These are phyloP conservation scores for Agastache rugosa DNA, from an alignment of 257 asterid species.

Conservation along the genomic window DNA sequence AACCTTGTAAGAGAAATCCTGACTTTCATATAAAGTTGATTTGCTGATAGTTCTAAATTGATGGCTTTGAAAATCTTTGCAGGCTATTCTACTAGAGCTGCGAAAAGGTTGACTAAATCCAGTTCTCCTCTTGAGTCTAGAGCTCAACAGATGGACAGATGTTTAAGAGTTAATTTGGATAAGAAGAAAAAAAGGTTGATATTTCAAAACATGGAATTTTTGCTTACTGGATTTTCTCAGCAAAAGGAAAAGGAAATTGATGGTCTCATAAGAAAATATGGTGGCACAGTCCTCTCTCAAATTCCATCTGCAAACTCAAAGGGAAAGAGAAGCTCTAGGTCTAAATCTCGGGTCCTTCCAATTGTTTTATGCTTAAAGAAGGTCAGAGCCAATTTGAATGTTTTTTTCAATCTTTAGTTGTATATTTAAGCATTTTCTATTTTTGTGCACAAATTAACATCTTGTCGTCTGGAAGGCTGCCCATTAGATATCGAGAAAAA, in stretches of 20 bases:
- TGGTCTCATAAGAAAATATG: conserved; percentile 62
- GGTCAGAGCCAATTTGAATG: conserved; percentile 47
- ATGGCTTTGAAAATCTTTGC: conserved; percentile 40
- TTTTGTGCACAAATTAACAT: conserved; percentile 14
- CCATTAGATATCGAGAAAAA: neutral
- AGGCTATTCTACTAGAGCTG: conserved; percentile 55
- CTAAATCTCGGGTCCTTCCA: conserved; percentile 56
- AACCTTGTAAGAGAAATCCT: conserved; percentile 52
- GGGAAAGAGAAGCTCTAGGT: conserved; percentile 55
- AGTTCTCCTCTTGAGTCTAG: conserved; percentile 47
- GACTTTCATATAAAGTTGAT: conserved; percentile 30
- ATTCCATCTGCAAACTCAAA: conserved; percentile 55
- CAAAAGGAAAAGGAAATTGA: conserved; percentile 69
- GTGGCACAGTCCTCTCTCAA: conserved; percentile 74
- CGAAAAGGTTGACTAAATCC: conserved; percentile 46
- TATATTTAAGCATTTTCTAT: conserved; percentile 12
- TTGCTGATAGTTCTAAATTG: conserved; percentile 30
- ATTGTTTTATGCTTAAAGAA: conserved; percentile 70
- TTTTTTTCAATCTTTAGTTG: conserved; percentile 21
- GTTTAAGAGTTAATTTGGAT: conserved; percentile 33
- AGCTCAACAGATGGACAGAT: conserved; percentile 47
- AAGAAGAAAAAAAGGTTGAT: conserved; percentile 57
- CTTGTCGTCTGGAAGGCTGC: conserved; percentile 20
- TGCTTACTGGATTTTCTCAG: conserved; percentile 75
- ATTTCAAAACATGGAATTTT: conserved; percentile 72